phyloP scores from a whole-genome alignment of 2,329 filamentous ascomycete genomes.

The Aspergillaceae sp. region DNA sequence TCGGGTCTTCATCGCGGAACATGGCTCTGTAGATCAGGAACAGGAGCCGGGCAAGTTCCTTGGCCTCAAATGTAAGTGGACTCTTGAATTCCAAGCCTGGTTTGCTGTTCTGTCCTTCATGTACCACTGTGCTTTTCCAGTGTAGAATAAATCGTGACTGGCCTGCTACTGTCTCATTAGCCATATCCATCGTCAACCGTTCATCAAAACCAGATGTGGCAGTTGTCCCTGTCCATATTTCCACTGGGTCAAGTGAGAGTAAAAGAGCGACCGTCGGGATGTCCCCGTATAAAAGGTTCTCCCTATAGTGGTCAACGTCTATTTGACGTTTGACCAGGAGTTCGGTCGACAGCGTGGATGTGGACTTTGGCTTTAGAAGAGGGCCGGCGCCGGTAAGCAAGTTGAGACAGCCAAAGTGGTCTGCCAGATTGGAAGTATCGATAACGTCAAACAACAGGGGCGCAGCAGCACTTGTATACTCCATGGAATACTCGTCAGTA shows the following conservation, averaged over 20 bases:
- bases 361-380: neutral
- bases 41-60: neutral
- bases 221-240: neutral
- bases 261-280: neutral
- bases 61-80: neutral
- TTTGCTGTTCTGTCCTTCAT: too few relatives aligned
- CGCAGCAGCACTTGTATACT: neutral
- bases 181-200: neutral
- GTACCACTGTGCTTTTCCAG: neutral
- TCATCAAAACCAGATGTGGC: neutral
- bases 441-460: neutral
- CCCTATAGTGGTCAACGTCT: neutral
- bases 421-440: neutral
- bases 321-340: neutral
- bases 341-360: neutral
- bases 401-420: neutral
- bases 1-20: neutral
- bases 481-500: neutral
- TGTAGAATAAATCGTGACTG: neutral
- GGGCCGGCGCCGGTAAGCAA: neutral
- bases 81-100: neutral
- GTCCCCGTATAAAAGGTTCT: neutral
- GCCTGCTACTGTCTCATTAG: neutral
- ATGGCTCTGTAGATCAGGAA: neutral
- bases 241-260: neutral